phyloP scores from a whole-genome alignment of 768 basidiomycete species.

The Lentinula detonsa region DNA sequence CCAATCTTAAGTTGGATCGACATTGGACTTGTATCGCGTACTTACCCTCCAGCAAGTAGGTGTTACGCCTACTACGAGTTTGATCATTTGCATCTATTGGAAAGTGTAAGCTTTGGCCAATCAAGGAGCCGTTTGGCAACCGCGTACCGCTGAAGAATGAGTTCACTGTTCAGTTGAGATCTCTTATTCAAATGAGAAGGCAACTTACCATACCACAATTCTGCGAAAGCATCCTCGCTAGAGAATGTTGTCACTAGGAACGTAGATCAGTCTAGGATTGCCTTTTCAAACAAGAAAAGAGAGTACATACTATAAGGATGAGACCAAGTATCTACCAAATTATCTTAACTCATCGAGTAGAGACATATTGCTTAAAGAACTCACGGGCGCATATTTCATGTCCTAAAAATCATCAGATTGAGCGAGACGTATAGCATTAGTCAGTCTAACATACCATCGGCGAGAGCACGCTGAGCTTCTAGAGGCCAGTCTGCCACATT shows the following conservation, averaged over 20 bases:
- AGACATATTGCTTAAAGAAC: slow-evolving; percentile 17
- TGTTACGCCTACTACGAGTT: slow-evolving; percentile 48
- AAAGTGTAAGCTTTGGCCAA: neutral
- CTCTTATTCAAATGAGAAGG: neutral
- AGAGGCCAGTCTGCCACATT: slow-evolving; percentile 51
- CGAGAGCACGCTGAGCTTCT: slow-evolving; percentile 45
- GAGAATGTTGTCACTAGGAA: slow-evolving; percentile 48
- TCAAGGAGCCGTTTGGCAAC: neutral
- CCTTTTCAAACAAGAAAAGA: neutral
- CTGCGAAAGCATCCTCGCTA: slow-evolving; percentile 67
- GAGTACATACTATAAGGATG: slow-evolving; percentile 43
- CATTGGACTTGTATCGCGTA: neutral
- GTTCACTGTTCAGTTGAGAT: neutral
- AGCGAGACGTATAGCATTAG: neutral
- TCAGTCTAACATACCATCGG: slow-evolving; percentile 25
- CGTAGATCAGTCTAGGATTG: neutral
- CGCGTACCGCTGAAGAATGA: slow-evolving; percentile 26
- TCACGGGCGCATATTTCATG: slow-evolving; percentile 58
- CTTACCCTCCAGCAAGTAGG: slow-evolving; percentile 56
- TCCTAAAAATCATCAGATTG: slow-evolving; percentile 9
- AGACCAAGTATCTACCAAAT: slow-evolving; percentile 42
- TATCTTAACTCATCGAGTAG: neutral
- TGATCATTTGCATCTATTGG: slow-evolving; percentile 45
- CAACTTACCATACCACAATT: slow-evolving; percentile 64
- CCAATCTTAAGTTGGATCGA: neutral